Conservation (phyloP, 768 basidiomycete species). For the Leccinellum rugosiceps region DNA sequence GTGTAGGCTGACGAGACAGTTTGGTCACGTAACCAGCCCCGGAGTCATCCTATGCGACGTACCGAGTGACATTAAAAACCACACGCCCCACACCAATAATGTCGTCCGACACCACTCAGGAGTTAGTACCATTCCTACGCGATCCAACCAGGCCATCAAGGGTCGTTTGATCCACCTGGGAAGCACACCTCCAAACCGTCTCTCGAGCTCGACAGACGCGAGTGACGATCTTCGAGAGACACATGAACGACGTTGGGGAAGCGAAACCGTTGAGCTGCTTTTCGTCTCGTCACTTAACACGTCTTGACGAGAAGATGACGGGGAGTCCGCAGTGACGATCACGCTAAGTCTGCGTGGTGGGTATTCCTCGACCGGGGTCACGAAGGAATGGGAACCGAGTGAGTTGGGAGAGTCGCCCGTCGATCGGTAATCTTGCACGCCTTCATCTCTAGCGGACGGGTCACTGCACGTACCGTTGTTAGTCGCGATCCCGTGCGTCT, state of each 20-base stretch:
- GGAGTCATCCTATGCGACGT: constrained; percentile 21
- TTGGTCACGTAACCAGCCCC: not conserved
- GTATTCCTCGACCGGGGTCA: constrained; percentile 26
- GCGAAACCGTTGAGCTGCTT: not conserved
- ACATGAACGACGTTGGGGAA: constrained; percentile 1
- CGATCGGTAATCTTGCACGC: constrained; percentile 26
- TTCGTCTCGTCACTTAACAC: constrained; percentile 16
- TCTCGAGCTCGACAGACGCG: constrained; percentile 37
- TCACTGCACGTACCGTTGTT: constrained; percentile 4
- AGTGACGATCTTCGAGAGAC: constrained; percentile 38
- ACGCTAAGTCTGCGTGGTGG: constrained; percentile 20
- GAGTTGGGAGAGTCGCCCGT: constrained; percentile 29
- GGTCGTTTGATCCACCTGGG: constrained; percentile 58
- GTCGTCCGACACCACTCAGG: constrained; percentile 79
- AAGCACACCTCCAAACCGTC: constrained; percentile 39
- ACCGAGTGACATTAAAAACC: constrained; percentile 80
- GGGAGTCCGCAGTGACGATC: constrained; percentile 29
- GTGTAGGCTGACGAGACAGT: constrained; percentile 59
- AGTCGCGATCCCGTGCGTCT: constrained; percentile 14
- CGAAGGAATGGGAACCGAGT: constrained; percentile 25
- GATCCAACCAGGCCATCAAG: constrained; percentile 63
- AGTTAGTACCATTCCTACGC: constrained; percentile 65
- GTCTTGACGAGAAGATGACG: constrained; percentile 16
- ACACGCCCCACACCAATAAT: constrained; percentile 72
- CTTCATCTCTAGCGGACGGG: constrained; percentile 12